Conservation (phyloP, 2,329 filamentous ascomycete species). For the Chrysoporthe austroafricana region DNA sequence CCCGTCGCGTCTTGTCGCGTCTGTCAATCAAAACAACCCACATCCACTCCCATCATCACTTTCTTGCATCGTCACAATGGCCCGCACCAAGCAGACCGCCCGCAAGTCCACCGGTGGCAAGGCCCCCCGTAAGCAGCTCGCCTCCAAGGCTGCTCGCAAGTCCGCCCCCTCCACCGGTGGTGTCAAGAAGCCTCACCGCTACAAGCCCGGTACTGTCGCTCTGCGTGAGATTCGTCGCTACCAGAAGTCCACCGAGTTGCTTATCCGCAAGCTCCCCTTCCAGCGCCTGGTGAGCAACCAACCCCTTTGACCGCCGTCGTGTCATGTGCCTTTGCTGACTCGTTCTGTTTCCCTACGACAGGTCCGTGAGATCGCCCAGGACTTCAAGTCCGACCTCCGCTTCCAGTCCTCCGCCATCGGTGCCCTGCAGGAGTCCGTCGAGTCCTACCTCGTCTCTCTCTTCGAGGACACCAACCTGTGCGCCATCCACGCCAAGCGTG, state of each 20-base stretch:
- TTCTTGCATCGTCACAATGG: constrained; percentile 53
- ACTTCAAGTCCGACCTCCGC: constrained; percentile 93
- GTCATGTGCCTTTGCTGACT: constrained; percentile 31
- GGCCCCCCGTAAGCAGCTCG: constrained; percentile 92
- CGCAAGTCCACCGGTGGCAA: constrained; percentile 81
- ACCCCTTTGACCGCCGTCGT: neutral
- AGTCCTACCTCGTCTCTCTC: constrained; percentile 97
- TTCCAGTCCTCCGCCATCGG: constrained; percentile 99
- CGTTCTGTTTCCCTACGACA: constrained; percentile 34
- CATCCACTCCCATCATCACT: constrained; percentile 30
- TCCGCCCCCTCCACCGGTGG: constrained; percentile 93
- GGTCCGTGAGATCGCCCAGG: constrained; percentile 93
- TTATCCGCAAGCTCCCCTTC: constrained; percentile 97
- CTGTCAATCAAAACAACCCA: constrained; percentile 32
- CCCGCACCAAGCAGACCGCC: constrained; percentile 69
- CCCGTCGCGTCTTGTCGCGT: constrained; percentile 32
- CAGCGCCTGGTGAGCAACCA: constrained; percentile 74
- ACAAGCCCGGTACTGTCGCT: constrained; percentile 94
- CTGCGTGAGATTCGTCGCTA: constrained; percentile 98
- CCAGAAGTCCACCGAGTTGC: constrained; percentile 94
- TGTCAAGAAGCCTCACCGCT: constrained; percentile 93
- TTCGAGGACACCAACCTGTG: constrained; percentile 99
- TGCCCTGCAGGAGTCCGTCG: constrained; percentile 96
- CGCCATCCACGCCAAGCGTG: constrained; percentile 98
- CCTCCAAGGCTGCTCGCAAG: constrained; percentile 99